Base-by-base conservation (phyloP, 768 basidiomycete species). In the Imleria badia region DNA sequence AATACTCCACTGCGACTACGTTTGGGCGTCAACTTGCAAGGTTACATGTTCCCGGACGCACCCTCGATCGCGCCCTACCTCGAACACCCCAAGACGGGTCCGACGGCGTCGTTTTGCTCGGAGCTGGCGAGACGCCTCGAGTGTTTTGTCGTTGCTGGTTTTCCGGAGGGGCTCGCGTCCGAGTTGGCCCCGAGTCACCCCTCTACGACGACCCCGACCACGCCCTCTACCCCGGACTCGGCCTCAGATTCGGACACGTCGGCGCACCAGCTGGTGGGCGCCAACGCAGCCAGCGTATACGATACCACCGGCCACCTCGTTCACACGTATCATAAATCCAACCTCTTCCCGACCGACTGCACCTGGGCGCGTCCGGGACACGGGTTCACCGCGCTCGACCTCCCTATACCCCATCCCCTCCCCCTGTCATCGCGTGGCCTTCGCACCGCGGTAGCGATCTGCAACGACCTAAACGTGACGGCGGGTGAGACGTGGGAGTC, bases 341-440 rank as follows among this genome's bases (percentile, higher is more conserved):
- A n/a, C n/a, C 72, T 94, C 39, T 97, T 81, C 66, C 73, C 80
- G 47, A 86, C 83, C 0, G 94, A 97, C 65, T 77, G 77, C 65
- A 78, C 84, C 0, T 97, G 94, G 94, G 93, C 92, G 0, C 82
- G 82, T 56, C 76, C 89, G 51, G 93, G 94, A 1, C 76, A 76
- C 1, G 91, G 89, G 0, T 94, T 94, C 62, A 69, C 71, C 6
- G 79, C 84, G 0, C 80, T 89, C 52, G 68, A 78, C 78, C 46
- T 54, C 7, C n/a, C n/a, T n/a, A n/a, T n/a, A n/a, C 38, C 44
- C 0, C 70, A 74, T 2, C 87, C 89, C 0, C 66, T 91, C 76
- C 1, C 79, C n/a, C n/a, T n/a, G n/a, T n/a, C n/a, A n/a, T n/a
- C n/a, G n/a, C n/a, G n/a, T n/a, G n/a, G n/a, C n/a, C n/a, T n/a